Evolutionary conservation across 2,329 filamentous ascomycete species (phyloP).

Genomic region (Neopestalotiopsis clavispora): DNA sequence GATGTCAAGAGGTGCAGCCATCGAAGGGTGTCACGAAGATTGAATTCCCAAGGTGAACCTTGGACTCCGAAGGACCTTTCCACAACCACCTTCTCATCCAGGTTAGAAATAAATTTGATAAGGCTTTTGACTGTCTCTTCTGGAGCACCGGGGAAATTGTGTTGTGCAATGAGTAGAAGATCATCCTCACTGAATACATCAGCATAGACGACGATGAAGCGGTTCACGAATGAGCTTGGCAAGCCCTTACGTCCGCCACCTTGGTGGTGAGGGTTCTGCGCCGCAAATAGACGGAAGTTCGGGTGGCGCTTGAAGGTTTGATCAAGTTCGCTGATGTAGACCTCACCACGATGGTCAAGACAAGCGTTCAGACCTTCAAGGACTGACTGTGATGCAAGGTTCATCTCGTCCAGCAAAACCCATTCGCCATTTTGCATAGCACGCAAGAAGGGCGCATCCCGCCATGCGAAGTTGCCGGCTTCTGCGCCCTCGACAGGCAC

Average conservation of each 20-base stretch:
- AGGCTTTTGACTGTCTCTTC: conserved; percentile 65
- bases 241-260: conserved; percentile 94
- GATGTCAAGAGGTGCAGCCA: conserved; percentile 79
- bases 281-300: conserved; percentile 92
- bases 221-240: conserved; percentile 94
- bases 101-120: conserved; percentile 79
- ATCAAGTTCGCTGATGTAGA: conserved; percentile 93
- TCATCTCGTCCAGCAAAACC: conserved; percentile 99
- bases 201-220: conserved; percentile 97
- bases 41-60: conserved; percentile 93
- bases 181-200: conserved; percentile 86
- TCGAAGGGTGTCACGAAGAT: conserved; percentile 85
- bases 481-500: conserved; percentile 92
- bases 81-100: conserved; percentile 74
- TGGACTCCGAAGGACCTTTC: conserved; percentile 63
- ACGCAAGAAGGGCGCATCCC: conserved; percentile 91
- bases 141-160: conserved; percentile 72
- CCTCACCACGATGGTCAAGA: conserved; percentile 92
- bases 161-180: conserved; percentile 79
- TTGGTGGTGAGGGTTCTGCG: conserved; percentile 97
- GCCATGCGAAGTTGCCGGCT: conserved; percentile 91
- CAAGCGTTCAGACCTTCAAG: conserved; percentile 96
- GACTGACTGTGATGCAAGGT: conserved; percentile 94
- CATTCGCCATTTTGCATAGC: conserved; percentile 97
- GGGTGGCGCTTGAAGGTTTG: conserved; percentile 91